Conservation (phyloP, 352 stramenopile genomes). For the Globisporangium emineosum region DNA sequence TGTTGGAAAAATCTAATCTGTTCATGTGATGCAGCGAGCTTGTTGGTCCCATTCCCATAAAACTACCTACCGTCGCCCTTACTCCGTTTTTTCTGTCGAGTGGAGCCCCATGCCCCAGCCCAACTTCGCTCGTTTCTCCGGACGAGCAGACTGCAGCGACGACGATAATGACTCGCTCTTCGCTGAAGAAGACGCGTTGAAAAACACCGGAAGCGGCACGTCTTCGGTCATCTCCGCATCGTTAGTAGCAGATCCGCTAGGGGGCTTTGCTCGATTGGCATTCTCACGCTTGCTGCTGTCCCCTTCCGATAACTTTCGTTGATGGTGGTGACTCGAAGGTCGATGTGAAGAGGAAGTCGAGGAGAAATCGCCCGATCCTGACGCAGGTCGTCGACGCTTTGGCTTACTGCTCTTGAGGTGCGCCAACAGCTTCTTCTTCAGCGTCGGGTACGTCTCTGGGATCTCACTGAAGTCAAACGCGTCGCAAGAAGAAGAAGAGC, state of each 20-base stretch:
- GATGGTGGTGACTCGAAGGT: constrained; percentile 21
- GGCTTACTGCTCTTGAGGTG: constrained; percentile 45
- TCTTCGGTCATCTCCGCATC: constrained; percentile 39
- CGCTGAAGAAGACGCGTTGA: constrained; percentile 21
- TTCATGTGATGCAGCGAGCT: neutral
- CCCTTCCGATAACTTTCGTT: constrained; percentile 22
- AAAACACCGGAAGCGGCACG: constrained; percentile 50
- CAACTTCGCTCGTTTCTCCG: constrained; percentile 58
- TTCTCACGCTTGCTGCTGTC: constrained; percentile 9
- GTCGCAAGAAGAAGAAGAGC: neutral
- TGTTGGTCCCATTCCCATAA: neutral
- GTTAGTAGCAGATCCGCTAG: neutral
- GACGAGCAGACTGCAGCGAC: neutral
- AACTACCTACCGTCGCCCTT: neutral
- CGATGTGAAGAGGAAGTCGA: constrained; percentile 18
- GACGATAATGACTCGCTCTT: neutral
- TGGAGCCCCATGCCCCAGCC: constrained; percentile 81
- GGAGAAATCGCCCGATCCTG: constrained; percentile 11
- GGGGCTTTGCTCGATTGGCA: neutral
- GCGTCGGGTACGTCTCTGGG: constrained; percentile 42
- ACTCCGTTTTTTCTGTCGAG: constrained; percentile 7
- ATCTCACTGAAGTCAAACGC: constrained; percentile 45
- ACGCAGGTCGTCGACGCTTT: constrained; percentile 22
- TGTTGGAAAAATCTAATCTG: constrained; percentile 3
- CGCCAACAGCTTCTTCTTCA: constrained; percentile 61